A percentile compares a stretch with the other conserved stretches of the same genome.
Evolutionary conservation across 768 basidiomycete species (phyloP).

Genomic region (Nidularia sp.): DNA sequence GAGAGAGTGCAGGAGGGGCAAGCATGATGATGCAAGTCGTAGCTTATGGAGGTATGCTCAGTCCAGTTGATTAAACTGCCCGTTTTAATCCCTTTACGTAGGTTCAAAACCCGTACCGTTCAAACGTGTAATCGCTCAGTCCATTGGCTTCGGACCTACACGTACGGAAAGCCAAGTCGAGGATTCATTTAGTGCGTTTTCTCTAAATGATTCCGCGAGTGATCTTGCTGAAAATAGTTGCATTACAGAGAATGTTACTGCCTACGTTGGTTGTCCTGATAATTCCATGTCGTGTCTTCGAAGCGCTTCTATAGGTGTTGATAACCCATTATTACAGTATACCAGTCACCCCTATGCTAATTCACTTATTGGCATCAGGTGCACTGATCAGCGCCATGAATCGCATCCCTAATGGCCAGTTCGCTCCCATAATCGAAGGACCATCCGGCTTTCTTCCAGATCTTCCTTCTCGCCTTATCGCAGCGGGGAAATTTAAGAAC

Average conservation of each 20-base stretch:
- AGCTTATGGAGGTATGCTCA: conserved; percentile 32
- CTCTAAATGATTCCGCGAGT: background rate
- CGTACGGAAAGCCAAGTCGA: conserved; percentile 20
- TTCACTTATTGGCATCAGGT: conserved; percentile 15
- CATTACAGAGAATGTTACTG: conserved; percentile 19
- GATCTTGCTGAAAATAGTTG: background rate
- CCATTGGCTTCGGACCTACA: conserved; percentile 37
- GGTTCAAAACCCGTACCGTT: conserved; percentile 32
- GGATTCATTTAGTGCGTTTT: conserved; percentile 24
- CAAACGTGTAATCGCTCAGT: conserved; percentile 35
- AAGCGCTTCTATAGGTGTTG: conserved; percentile 25
- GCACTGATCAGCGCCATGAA: conserved; percentile 35
- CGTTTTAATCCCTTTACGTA: background rate
- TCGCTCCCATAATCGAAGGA: conserved; percentile 24
- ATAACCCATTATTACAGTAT: too few species aligned
- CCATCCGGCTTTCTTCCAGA: conserved; percentile 24
- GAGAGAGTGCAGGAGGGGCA: conserved; percentile 39
- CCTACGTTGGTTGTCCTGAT: conserved; percentile 21
- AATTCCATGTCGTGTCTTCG: conserved; percentile 30
- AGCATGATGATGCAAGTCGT: conserved; percentile 39
- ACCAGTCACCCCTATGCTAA: too few species aligned
- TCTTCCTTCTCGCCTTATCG: conserved; percentile 30
- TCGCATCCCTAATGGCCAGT: conserved; percentile 21
- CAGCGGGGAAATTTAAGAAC: conserved; percentile 21
- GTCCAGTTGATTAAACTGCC: background rate